phyloP scores from a whole-genome alignment of 164 flowering plant genomes.

The Kalanchoe fedtschenkoi region DNA sequence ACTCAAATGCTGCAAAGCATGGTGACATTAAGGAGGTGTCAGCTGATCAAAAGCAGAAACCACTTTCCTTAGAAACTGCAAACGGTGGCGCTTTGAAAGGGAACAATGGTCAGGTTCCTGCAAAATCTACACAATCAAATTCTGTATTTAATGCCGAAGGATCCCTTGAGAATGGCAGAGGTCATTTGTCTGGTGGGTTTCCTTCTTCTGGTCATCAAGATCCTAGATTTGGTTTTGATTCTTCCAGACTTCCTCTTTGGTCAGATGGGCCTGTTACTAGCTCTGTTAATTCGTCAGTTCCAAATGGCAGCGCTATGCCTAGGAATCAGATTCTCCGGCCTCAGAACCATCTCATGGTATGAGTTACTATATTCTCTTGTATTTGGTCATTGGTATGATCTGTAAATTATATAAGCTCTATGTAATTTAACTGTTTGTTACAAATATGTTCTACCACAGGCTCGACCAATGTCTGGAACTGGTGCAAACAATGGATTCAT shows the following conservation, averaged over 20 bases:
- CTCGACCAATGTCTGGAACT: constrained; percentile 16
- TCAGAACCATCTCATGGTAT: constrained; percentile 39
- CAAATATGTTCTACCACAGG: too few relatives aligned
- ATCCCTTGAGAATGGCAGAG: constrained; percentile 24
- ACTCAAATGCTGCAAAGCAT: constrained; percentile 16
- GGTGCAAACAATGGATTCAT: constrained; percentile 26
- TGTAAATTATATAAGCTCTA: too few relatives aligned
- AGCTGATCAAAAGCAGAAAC: constrained; percentile 29
- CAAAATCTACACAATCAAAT: constrained; percentile 22
- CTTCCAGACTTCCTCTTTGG: too few relatives aligned
- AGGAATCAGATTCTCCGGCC: constrained; percentile 46
- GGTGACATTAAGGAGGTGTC: constrained; percentile 31
- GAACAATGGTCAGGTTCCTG: constrained; percentile 21
- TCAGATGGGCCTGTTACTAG: constrained; percentile 30
- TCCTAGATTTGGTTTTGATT: constrained; percentile 27
- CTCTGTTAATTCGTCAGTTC: constrained; percentile 18
- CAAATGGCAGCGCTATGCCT: constrained; percentile 27
- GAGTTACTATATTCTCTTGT: too few relatives aligned
- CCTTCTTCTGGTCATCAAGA: constrained; percentile 38
- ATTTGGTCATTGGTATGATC: too few relatives aligned
- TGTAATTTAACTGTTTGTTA: too few relatives aligned
- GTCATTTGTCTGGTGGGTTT: constrained; percentile 24
- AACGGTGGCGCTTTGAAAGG: constrained; percentile 25
- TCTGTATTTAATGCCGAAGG: constrained; percentile 24
- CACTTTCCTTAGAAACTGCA: constrained; percentile 28